Conservation (phyloP, 257 asterid genomes). For the Lycium ferocissimum region DNA sequence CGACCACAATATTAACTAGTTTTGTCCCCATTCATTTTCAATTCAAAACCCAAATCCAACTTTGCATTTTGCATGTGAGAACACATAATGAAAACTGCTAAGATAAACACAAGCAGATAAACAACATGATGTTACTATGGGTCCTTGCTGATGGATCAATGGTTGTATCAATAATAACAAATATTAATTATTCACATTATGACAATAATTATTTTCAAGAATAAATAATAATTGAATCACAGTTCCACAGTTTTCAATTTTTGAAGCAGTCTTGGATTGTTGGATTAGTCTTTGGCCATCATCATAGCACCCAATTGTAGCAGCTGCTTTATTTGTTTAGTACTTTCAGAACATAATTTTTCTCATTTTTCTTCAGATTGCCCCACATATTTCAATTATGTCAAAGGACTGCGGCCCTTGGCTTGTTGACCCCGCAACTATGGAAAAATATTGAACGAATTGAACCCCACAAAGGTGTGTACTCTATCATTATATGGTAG, state of each 20-base stretch:
- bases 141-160: slow-evolving; percentile 34
- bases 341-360: slow-evolving; percentile 39
- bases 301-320: slow-evolving; percentile 27
- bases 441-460: slow-evolving; percentile 25
- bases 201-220: neutral
- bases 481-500: neutral
- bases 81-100: slow-evolving; percentile 39
- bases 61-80: slow-evolving; percentile 43
- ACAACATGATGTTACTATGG: slow-evolving; percentile 46
- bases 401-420: slow-evolving; percentile 40
- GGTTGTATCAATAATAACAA: slow-evolving; percentile 3
- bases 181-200: neutral
- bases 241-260: neutral
- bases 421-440: slow-evolving; percentile 74
- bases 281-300: slow-evolving; percentile 26
- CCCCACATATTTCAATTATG: slow-evolving; percentile 46
- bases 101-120: slow-evolving; percentile 45
- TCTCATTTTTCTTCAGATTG: slow-evolving; percentile 35
- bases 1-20: slow-evolving; percentile 28
- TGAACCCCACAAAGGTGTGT: neutral
- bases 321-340: slow-evolving; percentile 41
- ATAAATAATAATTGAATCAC: slow-evolving; percentile 16
- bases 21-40: slow-evolving; percentile 18
- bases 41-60: neutral
- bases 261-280: neutral